Conservation (phyloP, 2,329 filamentous ascomycete genomes). For the Neophaeococcomyces aloes region DNA sequence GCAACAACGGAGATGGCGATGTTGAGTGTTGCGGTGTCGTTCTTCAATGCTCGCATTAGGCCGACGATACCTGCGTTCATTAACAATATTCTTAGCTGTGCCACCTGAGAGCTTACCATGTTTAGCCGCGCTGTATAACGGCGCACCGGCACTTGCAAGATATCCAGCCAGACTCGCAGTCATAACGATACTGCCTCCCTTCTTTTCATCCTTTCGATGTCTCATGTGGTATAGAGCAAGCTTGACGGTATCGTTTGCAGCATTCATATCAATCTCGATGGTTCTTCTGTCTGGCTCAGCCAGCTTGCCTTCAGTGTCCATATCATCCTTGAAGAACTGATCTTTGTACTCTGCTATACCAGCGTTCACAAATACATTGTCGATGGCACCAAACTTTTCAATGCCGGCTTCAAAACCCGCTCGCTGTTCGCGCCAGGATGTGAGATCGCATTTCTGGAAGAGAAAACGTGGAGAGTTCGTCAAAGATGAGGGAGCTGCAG, state of each 20-base stretch:
- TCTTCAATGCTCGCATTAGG: conserved; percentile 41
- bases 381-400: conserved; percentile 34
- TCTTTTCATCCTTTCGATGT: conserved; percentile 27
- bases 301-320: conserved; percentile 33
- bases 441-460: conserved; percentile 35
- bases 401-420: conserved; percentile 34
- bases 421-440: conserved; percentile 36
- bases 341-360: conserved; percentile 40
- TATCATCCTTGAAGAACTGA: conserved; percentile 39
- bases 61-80: conserved; percentile 33
- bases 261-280: conserved; percentile 38
- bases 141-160: conserved; percentile 38
- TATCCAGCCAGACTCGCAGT: conserved; percentile 42
- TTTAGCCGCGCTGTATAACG: conserved; percentile 41
- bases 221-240: conserved; percentile 39
- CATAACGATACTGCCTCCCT: conserved; percentile 37
- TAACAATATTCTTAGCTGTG: not conserved
- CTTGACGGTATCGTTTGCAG: conserved; percentile 38
- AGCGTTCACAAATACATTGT: conserved; percentile 41
- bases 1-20: conserved; percentile 40
- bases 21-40: conserved; percentile 36
- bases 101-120: conserved; percentile 29
- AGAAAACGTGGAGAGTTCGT: conserved; percentile 24
- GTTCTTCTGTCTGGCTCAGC: conserved; percentile 37
- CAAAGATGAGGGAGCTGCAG: conserved; percentile 24